Evolutionary conservation across 257 asterid genomes (phyloP).

Genomic region (Solanum paucissectum): DNA sequence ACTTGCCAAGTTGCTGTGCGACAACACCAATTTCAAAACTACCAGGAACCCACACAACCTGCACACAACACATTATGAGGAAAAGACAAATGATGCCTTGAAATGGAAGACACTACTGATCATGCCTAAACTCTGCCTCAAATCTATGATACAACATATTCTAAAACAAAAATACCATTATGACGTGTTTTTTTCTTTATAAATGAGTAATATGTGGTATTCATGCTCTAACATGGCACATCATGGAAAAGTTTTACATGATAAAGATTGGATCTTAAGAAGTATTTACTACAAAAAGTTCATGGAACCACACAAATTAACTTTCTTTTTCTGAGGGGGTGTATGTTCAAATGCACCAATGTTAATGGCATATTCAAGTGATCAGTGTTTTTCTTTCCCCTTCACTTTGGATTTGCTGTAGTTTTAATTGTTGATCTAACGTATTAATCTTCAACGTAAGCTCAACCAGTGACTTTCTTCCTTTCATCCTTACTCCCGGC

Average conservation of each 20-base stretch:
- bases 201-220: neutral
- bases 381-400: neutral
- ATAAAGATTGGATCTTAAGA: neutral
- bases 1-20: constrained; percentile 81
- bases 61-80: neutral
- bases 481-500: neutral
- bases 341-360: neutral
- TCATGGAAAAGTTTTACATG: neutral
- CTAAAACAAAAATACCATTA: neutral
- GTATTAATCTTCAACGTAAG: neutral
- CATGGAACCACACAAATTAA: neutral
- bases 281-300: neutral
- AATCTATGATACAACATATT: neutral
- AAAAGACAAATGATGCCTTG: neutral
- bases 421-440: neutral
- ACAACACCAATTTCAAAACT: constrained; percentile 76
- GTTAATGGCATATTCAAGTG: neutral
- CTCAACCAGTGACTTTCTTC: neutral
- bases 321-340: neutral
- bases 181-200: neutral
- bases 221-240: neutral
- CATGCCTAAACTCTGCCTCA: neutral
- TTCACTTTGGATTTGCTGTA: neutral
- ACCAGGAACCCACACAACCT: constrained; percentile 99
- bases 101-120: neutral